Percentiles rank a stretch among this genome's conserved stretches.
Conservation (phyloP, 495 filamentous ascomycete species). For the Penicillium daleae region DNA sequence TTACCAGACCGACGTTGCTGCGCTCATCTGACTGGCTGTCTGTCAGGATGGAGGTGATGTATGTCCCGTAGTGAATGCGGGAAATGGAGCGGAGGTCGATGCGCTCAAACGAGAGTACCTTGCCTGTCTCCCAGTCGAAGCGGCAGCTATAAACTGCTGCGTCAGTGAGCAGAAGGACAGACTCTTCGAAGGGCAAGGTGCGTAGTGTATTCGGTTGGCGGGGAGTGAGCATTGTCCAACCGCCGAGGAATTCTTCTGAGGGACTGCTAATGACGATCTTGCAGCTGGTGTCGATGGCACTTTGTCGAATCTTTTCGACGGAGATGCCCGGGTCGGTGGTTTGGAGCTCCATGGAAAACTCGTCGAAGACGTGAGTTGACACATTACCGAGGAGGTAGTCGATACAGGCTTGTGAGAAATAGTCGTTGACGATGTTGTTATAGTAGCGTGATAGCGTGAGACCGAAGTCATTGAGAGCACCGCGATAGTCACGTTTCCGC, state of each 20-base stretch:
- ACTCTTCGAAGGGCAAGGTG: slow-evolving; percentile 77
- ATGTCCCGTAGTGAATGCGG: slow-evolving; percentile 75
- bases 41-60: slow-evolving; percentile 85
- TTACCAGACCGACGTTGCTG: slow-evolving; percentile 79
- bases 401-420: slow-evolving; percentile 91
- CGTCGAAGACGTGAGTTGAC: slow-evolving; percentile 77
- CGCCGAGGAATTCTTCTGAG: slow-evolving; percentile 78
- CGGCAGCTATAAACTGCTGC: slow-evolving; percentile 81
- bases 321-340: slow-evolving; percentile 86
- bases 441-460: slow-evolving; percentile 72
- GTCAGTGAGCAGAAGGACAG: slow-evolving; percentile 83
- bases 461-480: slow-evolving; percentile 90
- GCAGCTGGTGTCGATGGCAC: slow-evolving; percentile 82
- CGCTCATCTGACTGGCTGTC: slow-evolving; percentile 71
- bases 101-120: slow-evolving; percentile 87
- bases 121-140: slow-evolving; percentile 92
- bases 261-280: slow-evolving; percentile 85
- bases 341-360: slow-evolving; percentile 89
- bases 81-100: slow-evolving; percentile 73
- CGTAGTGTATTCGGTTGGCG: slow-evolving; percentile 66
- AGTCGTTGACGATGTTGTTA: slow-evolving; percentile 91
- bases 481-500: slow-evolving; percentile 85
- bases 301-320: slow-evolving; percentile 77
- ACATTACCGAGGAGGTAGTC: slow-evolving; percentile 94
- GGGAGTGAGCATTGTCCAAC: slow-evolving; percentile 79